Percentiles rank a stretch among this genome's conserved stretches.
Evolutionary conservation across 305 asterid genomes (phyloP).

Genomic region (Fraxinus latifolia): DNA sequence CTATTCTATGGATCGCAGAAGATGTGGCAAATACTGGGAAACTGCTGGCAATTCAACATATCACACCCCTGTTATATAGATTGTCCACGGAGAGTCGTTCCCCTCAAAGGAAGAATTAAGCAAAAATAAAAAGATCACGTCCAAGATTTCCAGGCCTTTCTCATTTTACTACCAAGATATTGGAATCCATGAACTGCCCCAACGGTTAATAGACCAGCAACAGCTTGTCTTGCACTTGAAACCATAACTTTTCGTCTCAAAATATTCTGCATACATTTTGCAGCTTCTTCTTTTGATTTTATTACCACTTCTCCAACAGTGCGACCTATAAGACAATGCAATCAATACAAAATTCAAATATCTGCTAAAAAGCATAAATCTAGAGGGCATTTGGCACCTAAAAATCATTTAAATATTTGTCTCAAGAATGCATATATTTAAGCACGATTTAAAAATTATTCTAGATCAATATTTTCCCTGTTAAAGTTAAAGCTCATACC

Average conservation of each 20-base stretch:
- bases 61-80: neutral
- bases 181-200: slow-evolving; percentile 64
- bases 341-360: neutral
- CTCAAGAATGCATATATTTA: neutral
- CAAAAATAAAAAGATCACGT: slow-evolving; percentile 9
- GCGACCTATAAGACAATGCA: slow-evolving; percentile 33
- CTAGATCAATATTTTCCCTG: neutral
- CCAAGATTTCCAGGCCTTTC: slow-evolving; percentile 67
- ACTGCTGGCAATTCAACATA: neutral
- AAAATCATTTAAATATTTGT: neutral
- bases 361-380: neutral
- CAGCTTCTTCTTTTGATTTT: slow-evolving; percentile 59
- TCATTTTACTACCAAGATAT: slow-evolving; percentile 61
- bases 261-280: slow-evolving; percentile 52
- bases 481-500: slow-evolving; percentile 34
- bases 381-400: neutral
- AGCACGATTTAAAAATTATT: neutral
- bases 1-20: neutral
- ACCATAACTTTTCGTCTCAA: slow-evolving; percentile 62
- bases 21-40: neutral
- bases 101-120: neutral
- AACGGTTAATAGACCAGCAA: slow-evolving; percentile 67
- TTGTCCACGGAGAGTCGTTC: neutral
- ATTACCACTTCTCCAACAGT: slow-evolving; percentile 33
- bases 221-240: slow-evolving; percentile 86